Evolutionary conservation across 1,284 basidiomycete species (phyloP).

Genomic region (Neolentinus lepideus): DNA sequence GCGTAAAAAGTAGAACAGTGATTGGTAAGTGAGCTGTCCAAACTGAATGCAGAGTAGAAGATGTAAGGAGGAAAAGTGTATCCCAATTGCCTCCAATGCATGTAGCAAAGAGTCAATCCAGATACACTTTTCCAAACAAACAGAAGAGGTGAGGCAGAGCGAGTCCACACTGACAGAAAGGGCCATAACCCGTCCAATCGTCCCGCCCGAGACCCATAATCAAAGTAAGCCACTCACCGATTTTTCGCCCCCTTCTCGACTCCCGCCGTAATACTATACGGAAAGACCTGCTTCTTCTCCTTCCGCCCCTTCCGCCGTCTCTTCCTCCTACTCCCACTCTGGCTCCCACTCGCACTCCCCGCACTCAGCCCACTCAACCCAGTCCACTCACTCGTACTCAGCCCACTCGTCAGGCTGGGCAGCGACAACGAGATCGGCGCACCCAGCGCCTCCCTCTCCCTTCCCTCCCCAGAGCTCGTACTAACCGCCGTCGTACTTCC

Average conservation of each 20-base stretch:
- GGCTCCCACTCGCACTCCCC: slow-evolving; percentile 9
- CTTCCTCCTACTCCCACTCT: slow-evolving; percentile 9
- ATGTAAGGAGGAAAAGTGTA: not conserved
- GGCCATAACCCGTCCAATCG: too few species aligned
- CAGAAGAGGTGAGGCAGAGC: not conserved
- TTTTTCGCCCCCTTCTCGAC: slow-evolving; percentile 95
- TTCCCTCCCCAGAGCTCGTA: not conserved
- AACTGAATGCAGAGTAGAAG: not conserved
- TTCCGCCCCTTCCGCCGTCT: slow-evolving; percentile 8
- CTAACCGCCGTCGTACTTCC: slow-evolving; percentile 3
- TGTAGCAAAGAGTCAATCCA: too few species aligned
- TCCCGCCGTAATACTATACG: slow-evolving; percentile 94
- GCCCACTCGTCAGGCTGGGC: too few species aligned
- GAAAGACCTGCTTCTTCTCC: slow-evolving; percentile 36
- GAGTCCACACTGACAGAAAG: not conserved
- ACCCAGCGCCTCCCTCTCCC: not conserved
- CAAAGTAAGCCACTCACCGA: slow-evolving; percentile 42
- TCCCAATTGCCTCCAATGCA: too few species aligned
- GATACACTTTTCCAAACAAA: not conserved
- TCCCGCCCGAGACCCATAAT: too few species aligned
- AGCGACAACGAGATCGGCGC: not conserved
- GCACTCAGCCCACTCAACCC: too few species aligned
- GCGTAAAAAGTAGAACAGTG: too few species aligned
- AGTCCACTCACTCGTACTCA: too few species aligned
- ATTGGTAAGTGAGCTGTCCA: not conserved